Evolutionary conservation across 179 eudicot genomes (phyloP).

Genomic region (Heliamphora pulchella): DNA sequence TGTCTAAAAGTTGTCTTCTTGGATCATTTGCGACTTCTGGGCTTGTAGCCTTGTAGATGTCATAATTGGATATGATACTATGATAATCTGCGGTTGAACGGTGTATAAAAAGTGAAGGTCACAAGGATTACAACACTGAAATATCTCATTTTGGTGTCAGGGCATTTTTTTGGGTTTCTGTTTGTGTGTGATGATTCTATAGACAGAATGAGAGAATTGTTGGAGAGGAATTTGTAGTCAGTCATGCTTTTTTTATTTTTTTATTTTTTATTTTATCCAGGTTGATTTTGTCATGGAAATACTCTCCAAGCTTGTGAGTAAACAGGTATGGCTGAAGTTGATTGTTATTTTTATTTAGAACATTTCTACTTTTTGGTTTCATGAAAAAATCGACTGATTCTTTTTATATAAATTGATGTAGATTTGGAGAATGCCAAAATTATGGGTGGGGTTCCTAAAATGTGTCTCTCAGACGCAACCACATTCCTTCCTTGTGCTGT

Average conservation of each 20-base stretch:
- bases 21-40: not conserved
- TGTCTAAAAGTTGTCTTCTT: constrained; percentile 1
- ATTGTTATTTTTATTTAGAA: not conserved
- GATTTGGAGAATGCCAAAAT: constrained; percentile 95
- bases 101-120: not conserved
- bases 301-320: constrained; percentile 73
- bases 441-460: constrained; percentile 89
- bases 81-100: not conserved
- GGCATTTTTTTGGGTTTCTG: not conserved
- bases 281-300: constrained; percentile 96
- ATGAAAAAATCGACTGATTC: constrained; percentile 12
- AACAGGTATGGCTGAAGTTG: constrained; percentile 47
- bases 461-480: constrained; percentile 95
- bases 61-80: not conserved
- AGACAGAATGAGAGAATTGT: too few species aligned
- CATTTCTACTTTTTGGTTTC: not conserved
- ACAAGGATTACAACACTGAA: not conserved
- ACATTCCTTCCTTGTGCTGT: constrained; percentile 75
- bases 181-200: not conserved
- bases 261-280: too few species aligned
- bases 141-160: not conserved
- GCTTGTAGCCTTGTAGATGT: too few species aligned
- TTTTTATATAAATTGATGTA: constrained; percentile 21
- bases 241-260: constrained; percentile 10
- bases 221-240: not conserved